Evolutionary conservation across 306 rosid genomes (phyloP), one percentile per base, ranked within the genome.

Genomic region (Glycine tomentella): DNA sequence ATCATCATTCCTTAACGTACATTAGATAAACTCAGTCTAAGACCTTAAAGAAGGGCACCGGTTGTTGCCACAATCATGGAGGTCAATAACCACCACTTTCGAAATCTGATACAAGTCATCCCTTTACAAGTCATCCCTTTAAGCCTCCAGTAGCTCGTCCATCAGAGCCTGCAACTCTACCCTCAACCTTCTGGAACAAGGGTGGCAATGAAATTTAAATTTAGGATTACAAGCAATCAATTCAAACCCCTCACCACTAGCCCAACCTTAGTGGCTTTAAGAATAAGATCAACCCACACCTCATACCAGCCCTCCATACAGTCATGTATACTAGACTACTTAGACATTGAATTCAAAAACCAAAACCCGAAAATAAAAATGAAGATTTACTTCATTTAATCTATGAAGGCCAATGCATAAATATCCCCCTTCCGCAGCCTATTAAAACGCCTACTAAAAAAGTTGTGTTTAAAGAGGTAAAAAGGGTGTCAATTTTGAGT

Each of bases 131-230:
- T 7, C 57, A 17, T 67, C 4, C 51, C 44, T 66, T 69, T 20
- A 7, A 17, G 38, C 50, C 17, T 72, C 49, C 9, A 9, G 64
- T 72, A 9, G 3, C 51, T 53, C 36, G 63, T 33, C 34, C n/a
- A 34, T 72, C 9, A 7, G 33, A 72, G n/a, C 77, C 63, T 8
- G 33, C 76, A 51, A 14, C 17, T 51, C 14, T 72, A 14, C 65
- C 64, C 64, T 38, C 36, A 34, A 33, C 9, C 17, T 33, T 62
- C 9, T 11, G 1, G 11, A 20, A 56, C 25, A 55, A 56, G 36
- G 64, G 34, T 57, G 31, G 12, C 3, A 20, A 17, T 20, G 6
- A 58, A 58, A 17, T 9, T 58, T 58, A 62, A 8, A 11, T 31
- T 25, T 52, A 52, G 8, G 17, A 52, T 5, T 62, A 33, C 44